Conservation (phyloP, 1,139 yeast genomes). For the Blastobotrys persicus region DNA sequence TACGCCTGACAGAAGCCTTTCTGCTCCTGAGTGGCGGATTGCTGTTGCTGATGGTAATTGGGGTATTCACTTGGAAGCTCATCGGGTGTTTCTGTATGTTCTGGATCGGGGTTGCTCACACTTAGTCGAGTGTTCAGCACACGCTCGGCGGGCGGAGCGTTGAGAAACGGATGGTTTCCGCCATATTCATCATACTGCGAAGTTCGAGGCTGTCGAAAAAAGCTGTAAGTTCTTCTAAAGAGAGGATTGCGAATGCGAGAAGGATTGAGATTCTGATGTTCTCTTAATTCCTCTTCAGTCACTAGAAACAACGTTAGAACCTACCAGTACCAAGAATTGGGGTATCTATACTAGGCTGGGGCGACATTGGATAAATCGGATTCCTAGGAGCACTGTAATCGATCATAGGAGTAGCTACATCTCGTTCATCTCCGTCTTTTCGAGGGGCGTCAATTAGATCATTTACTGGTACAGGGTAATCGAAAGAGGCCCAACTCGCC, state of each 20-base stretch:
- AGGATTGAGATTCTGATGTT: not conserved
- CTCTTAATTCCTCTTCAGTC: slow-evolving; percentile 3
- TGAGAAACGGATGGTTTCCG: slow-evolving; percentile 14
- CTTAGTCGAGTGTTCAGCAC: slow-evolving; percentile 2
- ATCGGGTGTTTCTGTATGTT: slow-evolving; percentile 10
- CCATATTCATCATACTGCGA: slow-evolving; percentile 12
- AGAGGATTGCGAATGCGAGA: not conserved
- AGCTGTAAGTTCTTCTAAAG: slow-evolving; percentile 5
- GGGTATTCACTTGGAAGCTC: slow-evolving; percentile 8
- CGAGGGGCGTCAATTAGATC: not conserved
- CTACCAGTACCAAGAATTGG: not conserved
- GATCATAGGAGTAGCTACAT: slow-evolving; percentile 13
- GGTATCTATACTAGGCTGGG: slow-evolving; percentile 1
- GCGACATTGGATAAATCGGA: slow-evolving; percentile 18
- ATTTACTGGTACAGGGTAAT: not conserved
- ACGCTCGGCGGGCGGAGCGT: slow-evolving; percentile 14
- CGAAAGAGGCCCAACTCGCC: slow-evolving; percentile 4
- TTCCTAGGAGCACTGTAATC: slow-evolving; percentile 22
- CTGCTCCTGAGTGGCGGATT: not conserved
- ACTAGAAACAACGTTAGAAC: not conserved
- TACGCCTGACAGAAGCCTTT: not conserved
- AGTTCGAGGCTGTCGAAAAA: slow-evolving; percentile 2
- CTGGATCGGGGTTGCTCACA: slow-evolving; percentile 13
- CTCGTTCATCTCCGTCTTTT: slow-evolving; percentile 2
- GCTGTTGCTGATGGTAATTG: not conserved